Conservation (phyloP, 768 basidiomycete genomes). For the Russula sp. region DNA sequence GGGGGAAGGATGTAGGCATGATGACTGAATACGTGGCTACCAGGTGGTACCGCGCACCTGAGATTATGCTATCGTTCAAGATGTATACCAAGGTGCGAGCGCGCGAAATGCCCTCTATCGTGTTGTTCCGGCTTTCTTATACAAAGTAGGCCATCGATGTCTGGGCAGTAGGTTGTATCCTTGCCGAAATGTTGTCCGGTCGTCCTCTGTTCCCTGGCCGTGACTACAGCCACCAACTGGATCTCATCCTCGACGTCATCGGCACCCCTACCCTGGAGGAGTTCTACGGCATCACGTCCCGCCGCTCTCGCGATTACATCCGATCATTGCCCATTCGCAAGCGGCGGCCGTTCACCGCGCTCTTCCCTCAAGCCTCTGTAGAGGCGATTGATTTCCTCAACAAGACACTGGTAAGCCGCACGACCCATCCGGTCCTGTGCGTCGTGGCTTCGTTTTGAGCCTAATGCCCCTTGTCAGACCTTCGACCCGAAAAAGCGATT, state of each 20-base stretch:
- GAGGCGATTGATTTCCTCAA: constrained; percentile 67
- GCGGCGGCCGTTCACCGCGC: constrained; percentile 54
- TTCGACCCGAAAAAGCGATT: constrained; percentile 85
- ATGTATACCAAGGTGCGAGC: constrained; percentile 63
- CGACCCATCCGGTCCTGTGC: not conserved
- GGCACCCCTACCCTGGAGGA: constrained; percentile 87
- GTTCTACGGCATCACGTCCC: constrained; percentile 83
- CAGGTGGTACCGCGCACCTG: constrained; percentile 88
- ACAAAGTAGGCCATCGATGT: constrained; percentile 52
- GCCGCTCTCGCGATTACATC: constrained; percentile 81
- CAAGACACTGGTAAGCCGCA: constrained; percentile 49
- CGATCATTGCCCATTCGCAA: constrained; percentile 80
- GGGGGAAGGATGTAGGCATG: constrained; percentile 55
- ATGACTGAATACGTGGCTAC: constrained; percentile 89
- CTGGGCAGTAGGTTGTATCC: constrained; percentile 69
- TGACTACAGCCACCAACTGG: constrained; percentile 81
- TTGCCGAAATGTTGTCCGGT: constrained; percentile 76
- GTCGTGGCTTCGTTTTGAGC: not conserved
- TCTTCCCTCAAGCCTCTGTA: constrained; percentile 73
- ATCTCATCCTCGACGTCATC: constrained; percentile 82
- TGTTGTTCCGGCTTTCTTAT: not conserved
- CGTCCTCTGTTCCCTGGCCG: constrained; percentile 85
- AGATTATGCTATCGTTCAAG: constrained; percentile 93
- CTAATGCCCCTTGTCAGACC: constrained; percentile 37
- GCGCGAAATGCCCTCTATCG: not conserved